These are phyloP conservation scores for Penicillium atrosanguineum DNA, from an alignment of 495 filamentous ascomycete species.

Conservation along the genomic window DNA sequence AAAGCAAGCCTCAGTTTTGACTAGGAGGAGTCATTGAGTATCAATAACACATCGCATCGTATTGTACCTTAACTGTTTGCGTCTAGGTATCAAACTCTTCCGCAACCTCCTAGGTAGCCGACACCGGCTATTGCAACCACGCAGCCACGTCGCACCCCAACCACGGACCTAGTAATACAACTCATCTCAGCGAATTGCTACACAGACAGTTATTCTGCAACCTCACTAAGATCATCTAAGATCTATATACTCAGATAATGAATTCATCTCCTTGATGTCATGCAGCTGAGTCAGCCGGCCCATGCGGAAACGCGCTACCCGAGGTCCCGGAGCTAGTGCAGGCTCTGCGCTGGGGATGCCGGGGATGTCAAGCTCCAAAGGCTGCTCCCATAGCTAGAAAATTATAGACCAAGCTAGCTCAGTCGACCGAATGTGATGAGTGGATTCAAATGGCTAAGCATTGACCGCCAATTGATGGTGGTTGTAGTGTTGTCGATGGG, in stretches of 20 bases:
- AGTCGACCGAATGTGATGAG: neutral
- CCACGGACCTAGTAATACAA: neutral
- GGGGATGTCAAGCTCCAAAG: constrained; percentile 13
- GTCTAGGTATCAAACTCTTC: neutral
- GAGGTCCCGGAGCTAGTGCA: constrained; percentile 26
- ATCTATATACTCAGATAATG: too few relatives aligned
- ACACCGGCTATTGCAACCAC: neutral
- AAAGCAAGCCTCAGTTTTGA: too few relatives aligned
- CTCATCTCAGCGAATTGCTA: neutral
- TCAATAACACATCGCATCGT: neutral
- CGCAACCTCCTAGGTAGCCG: neutral
- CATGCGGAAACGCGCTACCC: constrained; percentile 24
- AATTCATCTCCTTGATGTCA: constrained; percentile 18
- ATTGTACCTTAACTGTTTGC: neutral
- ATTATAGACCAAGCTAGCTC: neutral
- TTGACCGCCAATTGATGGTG: constrained; percentile 15
- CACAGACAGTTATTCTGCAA: neutral
- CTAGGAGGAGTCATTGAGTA: too few relatives aligned
- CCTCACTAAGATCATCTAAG: too few relatives aligned
- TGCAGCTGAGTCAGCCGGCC: constrained; percentile 26
- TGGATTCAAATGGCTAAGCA: neutral
- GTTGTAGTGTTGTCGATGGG: constrained; percentile 8
- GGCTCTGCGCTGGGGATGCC: constrained; percentile 21
- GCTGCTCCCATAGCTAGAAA: neutral
- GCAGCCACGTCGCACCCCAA: neutral